Base-by-base conservation (phyloP, 345 rosid genomes). In the Draba incana region DNA sequence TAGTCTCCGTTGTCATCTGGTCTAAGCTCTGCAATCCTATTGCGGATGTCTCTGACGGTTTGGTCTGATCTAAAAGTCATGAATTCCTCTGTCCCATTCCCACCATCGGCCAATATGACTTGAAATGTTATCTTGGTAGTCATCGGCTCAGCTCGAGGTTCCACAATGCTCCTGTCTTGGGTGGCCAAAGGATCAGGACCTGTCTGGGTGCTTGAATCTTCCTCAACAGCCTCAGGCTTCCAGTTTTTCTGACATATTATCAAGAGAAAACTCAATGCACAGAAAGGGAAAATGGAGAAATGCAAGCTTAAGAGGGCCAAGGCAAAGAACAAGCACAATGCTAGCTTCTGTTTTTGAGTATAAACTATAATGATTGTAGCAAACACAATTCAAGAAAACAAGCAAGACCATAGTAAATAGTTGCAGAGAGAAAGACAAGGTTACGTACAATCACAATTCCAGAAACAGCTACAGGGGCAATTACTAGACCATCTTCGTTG, bases 21-120 rank as follows among this genome's bases (percentile, higher is more conserved):
- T 50, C 8, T 49, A 31, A 0, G n/a, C 55, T 3, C 56, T 4
- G 27, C 62, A 58, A 74, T 27, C 25, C 6, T 44, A 6, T 35
- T 35, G 62, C 6, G 67, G 55, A 73, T 58, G 43, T 73, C 77
- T 44, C 71, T 58, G 24, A 73, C 6, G 39, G 77, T 73, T 25
- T 57, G 13, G 57, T 55, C 37, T 31, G 63, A 23, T 13, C 55
- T 44, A 23, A 71, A 6, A 53, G 47, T 10, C 37, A 72, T 11
- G 5, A 10, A 2, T 42, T 24, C 4, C 39, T 31, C 1, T 45
- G 6, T 12, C 14, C 28, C 58, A 0, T 28, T 27, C 9, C 7
- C 33, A 28, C 11, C 42, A 59, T 49, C 51, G 4, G 51, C 15
- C 57, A 56, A 31, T 24, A 6, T 0, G 41, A 66, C 10, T 31